Conservation (phyloP, 1,139 yeast genomes). For the Lodderomyces margitis region DNA sequence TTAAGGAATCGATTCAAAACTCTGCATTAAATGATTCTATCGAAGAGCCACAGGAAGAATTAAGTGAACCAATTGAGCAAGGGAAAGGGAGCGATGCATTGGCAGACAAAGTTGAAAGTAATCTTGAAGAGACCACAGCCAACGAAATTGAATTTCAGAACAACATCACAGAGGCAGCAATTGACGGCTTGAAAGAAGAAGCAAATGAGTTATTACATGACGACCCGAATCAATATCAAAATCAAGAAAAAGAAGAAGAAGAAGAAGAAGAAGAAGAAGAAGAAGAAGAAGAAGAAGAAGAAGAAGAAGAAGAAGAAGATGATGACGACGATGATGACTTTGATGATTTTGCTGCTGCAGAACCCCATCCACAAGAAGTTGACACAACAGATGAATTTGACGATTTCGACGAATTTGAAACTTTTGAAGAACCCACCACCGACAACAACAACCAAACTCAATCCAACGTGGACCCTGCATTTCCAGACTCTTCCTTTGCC, state of each 20-base stretch:
- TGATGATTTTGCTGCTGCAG: slow-evolving; percentile 12
- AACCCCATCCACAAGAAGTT: slow-evolving; percentile 8
- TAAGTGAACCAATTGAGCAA: not conserved
- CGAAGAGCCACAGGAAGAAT: too few species aligned
- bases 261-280: slow-evolving; percentile 6
- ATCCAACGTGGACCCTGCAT: not conserved
- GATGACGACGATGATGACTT: slow-evolving; percentile 10
- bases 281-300: slow-evolving; percentile 11
- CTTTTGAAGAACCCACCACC: not conserved
- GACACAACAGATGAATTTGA: slow-evolving; percentile 14
- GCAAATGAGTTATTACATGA: not conserved
- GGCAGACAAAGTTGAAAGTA: not conserved
- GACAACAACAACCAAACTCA: slow-evolving; percentile 1
- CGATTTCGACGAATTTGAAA: slow-evolving; percentile 9
- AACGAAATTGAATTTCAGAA: not conserved
- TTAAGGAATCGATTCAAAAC: too few species aligned
- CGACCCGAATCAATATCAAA: not conserved
- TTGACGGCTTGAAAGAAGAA: not conserved
- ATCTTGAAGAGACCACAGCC: not conserved
- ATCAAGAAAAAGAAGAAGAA: slow-evolving; percentile 5
- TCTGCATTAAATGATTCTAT: too few species aligned
- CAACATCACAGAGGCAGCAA: not conserved
- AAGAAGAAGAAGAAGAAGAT: slow-evolving; percentile 3
- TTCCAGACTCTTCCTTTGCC: slow-evolving; percentile 4
- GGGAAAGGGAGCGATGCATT: not conserved